These are phyloP conservation scores for Hyaloscypha hepaticicola DNA, from an alignment of 495 filamentous ascomycete genomes.

Conservation along the genomic window DNA sequence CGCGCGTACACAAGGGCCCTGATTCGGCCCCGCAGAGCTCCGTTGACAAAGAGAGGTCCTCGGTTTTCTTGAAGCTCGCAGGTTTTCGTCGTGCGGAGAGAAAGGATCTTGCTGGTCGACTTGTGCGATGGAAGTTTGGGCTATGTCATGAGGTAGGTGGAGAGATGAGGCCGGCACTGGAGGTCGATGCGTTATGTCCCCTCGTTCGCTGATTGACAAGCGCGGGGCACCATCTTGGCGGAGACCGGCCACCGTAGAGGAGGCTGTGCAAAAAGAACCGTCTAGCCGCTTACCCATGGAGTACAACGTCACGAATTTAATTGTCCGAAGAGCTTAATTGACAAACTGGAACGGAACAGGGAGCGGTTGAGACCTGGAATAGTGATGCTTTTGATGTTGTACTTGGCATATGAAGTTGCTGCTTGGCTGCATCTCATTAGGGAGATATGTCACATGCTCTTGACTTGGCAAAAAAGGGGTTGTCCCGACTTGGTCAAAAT, in stretches of 20 bases:
- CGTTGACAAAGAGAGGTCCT: background rate
- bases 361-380: background rate
- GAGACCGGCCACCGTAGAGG: slow-evolving; percentile 17
- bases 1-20: background rate
- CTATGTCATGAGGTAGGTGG: slow-evolving; percentile 1
- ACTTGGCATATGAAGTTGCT: background rate
- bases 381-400: background rate
- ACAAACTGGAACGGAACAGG: background rate
- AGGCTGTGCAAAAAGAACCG: slow-evolving; percentile 18
- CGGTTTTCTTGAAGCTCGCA: background rate
- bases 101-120: background rate
- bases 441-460: background rate
- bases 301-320: background rate
- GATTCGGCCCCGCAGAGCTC: background rate
- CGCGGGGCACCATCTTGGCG: slow-evolving; percentile 6
- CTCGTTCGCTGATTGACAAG: background rate
- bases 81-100: slow-evolving; percentile 2
- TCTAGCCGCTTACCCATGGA: slow-evolving; percentile 16
- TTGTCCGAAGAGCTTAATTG: background rate
- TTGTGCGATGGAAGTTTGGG: background rate
- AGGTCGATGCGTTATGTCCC: background rate
- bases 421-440: background rate
- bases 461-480: background rate
- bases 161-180: background rate
- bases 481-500: background rate